Conservation (phyloP, 768 basidiomycete genomes). For the Russula brevipes region DNA sequence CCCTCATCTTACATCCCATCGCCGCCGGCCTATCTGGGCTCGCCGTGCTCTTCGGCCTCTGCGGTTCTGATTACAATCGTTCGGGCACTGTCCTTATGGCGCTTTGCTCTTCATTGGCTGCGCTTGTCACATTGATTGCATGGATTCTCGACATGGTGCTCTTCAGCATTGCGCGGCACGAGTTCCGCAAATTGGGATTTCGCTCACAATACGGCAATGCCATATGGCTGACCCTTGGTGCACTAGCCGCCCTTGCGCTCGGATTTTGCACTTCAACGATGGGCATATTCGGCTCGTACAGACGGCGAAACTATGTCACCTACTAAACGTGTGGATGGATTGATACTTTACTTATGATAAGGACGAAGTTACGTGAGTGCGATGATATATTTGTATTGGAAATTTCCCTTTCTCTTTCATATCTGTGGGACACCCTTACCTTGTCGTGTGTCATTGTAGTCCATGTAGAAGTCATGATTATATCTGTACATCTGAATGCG, state of each 20-base stretch:
- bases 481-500: neutral
- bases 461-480: neutral
- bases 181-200: slow-evolving; percentile 46
- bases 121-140: slow-evolving; percentile 59
- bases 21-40: slow-evolving; percentile 65
- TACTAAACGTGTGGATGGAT: slow-evolving; percentile 24
- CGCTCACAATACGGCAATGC: slow-evolving; percentile 68
- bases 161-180: slow-evolving; percentile 63
- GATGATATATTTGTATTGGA: neutral
- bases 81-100: slow-evolving; percentile 75
- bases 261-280: slow-evolving; percentile 62
- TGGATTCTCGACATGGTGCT: slow-evolving; percentile 79
- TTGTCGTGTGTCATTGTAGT: neutral
- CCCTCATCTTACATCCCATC: slow-evolving; percentile 76
- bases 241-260: slow-evolving; percentile 58
- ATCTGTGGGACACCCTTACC: neutral
- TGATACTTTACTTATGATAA: neutral
- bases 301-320: slow-evolving; percentile 31
- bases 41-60: slow-evolving; percentile 63
- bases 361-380: neutral
- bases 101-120: slow-evolving; percentile 57
- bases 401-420: neutral
- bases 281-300: slow-evolving; percentile 65
- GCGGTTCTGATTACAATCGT: slow-evolving; percentile 59
- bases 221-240: slow-evolving; percentile 76